Base-by-base conservation (phyloP, 75 land plant species). In the Picea sitchensis region DNA sequence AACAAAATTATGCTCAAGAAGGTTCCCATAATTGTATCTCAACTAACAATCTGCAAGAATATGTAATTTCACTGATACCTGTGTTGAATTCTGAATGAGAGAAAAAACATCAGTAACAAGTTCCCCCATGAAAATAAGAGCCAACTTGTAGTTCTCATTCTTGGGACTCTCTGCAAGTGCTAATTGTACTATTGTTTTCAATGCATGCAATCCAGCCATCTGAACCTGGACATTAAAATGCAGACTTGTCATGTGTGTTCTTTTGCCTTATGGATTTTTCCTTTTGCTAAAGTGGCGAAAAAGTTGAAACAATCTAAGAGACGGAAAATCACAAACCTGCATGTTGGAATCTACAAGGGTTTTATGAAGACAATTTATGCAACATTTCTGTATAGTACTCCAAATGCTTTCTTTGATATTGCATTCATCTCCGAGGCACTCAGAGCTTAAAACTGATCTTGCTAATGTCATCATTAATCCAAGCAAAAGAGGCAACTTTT, bases 171-270 rank as follows among this genome's bases (percentile, higher is more conserved):
- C 84, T 15, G 77, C 47, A 36, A 83, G 64, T 51, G 83, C 92
- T 80, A 73, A 90, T 59, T 93, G 98, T 65, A 87, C 84, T 38
- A 88, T 75, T 41, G 58, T 81, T 79, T 88, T 90, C 44, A 97
- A 76, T 1, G 92, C 86, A 73, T 91, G 92, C 71, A 95, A 73
- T 56, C 91, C 95, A 65, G 90, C 84, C 68, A 85, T 64, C 79
- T 87, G 95, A 80, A 93, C 92, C 99, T 96, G 85, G 44, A 80
- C 3, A 59, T 60, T 31, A 41, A 65, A 76, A 76, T 31, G 13
- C 47, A 68, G 15, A 15, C 14, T 34, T 68, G 8, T 47, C 51
- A 36, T 8, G 20, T 34, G 38, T 68, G 17, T 30, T 13, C 34
- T 36, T 34, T 68, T 68, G 72, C 6, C 17, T 18, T 36, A 68